A percentile compares a stretch with the other conserved stretches of the same genome.
Evolutionary conservation across 2,329 filamentous ascomycete species (phyloP).

Genomic region (Cladophialophora immunda): DNA sequence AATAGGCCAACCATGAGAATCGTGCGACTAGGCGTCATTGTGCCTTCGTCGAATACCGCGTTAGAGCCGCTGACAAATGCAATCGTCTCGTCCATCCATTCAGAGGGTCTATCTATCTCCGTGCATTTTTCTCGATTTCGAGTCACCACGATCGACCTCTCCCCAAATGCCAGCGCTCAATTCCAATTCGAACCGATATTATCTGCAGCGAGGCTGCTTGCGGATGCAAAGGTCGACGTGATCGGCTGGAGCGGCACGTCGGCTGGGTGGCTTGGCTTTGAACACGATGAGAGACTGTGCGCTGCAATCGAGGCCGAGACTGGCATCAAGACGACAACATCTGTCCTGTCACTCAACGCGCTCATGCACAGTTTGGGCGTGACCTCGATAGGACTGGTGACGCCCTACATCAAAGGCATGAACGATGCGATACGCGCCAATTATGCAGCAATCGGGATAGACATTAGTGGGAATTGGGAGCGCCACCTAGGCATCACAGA

Average conservation of each 20-base stretch:
- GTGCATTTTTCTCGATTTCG: slow-evolving; percentile 56
- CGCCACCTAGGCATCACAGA: slow-evolving; percentile 48
- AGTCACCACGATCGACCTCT: slow-evolving; percentile 51
- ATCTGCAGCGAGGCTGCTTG: slow-evolving; percentile 47
- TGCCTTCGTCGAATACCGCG: slow-evolving; percentile 56
- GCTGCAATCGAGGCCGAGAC: slow-evolving; percentile 48
- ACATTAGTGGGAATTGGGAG: slow-evolving; percentile 36
- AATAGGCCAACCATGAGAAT: slow-evolving; percentile 11
- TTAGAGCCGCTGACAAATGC: slow-evolving; percentile 52
- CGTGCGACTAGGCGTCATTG: slow-evolving; percentile 50
- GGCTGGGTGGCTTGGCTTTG: slow-evolving; percentile 53
- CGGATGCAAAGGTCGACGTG: slow-evolving; percentile 50
- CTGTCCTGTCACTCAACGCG: slow-evolving; percentile 52
- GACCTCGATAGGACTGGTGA: slow-evolving; percentile 50
- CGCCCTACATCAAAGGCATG: slow-evolving; percentile 54
- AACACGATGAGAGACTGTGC: slow-evolving; percentile 52
- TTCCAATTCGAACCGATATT: slow-evolving; percentile 46
- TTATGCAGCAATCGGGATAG: slow-evolving; percentile 42
- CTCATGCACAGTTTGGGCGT: slow-evolving; percentile 43
- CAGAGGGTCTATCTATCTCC: slow-evolving; percentile 42
- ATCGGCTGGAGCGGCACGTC: slow-evolving; percentile 53
- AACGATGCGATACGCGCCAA: slow-evolving; percentile 51
- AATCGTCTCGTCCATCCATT: slow-evolving; percentile 46
- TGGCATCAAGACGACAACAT: slow-evolving; percentile 52
- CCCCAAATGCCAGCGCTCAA: slow-evolving; percentile 45